phyloP scores from a whole-genome alignment of 2,329 filamentous ascomycete genomes.

The Arthrobotrys sphaeroides region DNA sequence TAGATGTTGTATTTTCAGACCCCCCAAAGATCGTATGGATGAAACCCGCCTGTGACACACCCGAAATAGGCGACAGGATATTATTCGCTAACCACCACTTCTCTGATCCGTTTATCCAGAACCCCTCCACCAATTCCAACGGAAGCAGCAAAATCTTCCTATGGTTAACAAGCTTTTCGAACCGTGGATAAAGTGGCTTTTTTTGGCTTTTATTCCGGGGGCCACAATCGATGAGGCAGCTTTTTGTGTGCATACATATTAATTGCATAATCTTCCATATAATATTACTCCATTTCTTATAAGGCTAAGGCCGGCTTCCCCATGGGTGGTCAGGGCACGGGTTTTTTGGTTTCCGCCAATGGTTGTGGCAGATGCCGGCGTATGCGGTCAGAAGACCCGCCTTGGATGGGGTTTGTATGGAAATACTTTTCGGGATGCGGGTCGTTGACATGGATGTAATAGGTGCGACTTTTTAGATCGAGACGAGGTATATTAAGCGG shows the following conservation, averaged over 20 bases:
- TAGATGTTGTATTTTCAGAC: constrained; percentile 15
- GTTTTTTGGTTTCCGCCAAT: constrained; percentile 47
- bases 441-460: neutral
- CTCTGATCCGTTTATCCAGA: constrained; percentile 25
- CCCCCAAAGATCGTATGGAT: neutral
- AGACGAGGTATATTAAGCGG: constrained; percentile 28
- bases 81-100: constrained; percentile 22
- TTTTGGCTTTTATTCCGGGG: neutral
- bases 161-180: constrained; percentile 26
- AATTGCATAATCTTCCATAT: constrained; percentile 31
- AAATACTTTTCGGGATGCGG: constrained; percentile 7
- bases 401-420: constrained; percentile 12
- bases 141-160: neutral
- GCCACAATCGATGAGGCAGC: too few species aligned
- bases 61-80: constrained; percentile 40
- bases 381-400: constrained; percentile 50
- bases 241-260: neutral
- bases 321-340: neutral
- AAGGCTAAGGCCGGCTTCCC: neutral
- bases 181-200: constrained; percentile 48
- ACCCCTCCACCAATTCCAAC: neutral
- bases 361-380: constrained; percentile 2
- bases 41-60: constrained; percentile 33
- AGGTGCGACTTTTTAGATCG: constrained; percentile 4
- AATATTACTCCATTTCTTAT: constrained; percentile 30